Evolutionary conservation across 169 alveolate genomes (phyloP).

Genomic region (Cryptosporidium tyzzeri): DNA sequence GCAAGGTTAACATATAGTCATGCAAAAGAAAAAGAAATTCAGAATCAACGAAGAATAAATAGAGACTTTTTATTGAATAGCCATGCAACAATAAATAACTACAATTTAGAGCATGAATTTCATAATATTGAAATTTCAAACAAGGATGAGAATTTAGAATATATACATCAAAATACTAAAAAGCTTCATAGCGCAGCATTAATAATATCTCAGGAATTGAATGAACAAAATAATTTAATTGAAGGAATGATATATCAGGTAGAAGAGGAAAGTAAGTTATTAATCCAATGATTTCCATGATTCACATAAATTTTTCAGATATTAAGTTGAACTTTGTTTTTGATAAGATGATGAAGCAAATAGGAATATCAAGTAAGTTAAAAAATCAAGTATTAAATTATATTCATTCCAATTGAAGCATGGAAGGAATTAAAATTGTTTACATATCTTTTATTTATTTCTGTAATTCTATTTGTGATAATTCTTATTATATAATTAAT

Average conservation of each 20-base stretch:
- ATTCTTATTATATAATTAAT: slow-evolving; percentile 27
- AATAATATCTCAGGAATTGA: slow-evolving; percentile 58
- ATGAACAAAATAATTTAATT: slow-evolving; percentile 64
- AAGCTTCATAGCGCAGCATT: slow-evolving; percentile 48
- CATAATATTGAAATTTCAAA: slow-evolving; percentile 6
- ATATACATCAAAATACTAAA: slow-evolving; percentile 31
- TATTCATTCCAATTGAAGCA: slow-evolving; percentile 8
- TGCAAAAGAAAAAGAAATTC: slow-evolving; percentile 13
- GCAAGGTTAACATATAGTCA: neutral
- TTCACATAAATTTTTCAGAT: neutral
- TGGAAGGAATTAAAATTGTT: slow-evolving; percentile 66
- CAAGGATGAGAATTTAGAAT: slow-evolving; percentile 17
- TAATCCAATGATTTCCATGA: neutral
- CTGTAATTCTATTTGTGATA: slow-evolving; percentile 2
- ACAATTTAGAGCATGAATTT: neutral
- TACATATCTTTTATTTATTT: slow-evolving; percentile 14
- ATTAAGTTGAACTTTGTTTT: slow-evolving; percentile 15
- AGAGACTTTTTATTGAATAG: slow-evolving; percentile 12
- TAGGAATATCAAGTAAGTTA: slow-evolving; percentile 72
- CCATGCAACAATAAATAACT: neutral
- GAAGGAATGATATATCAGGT: slow-evolving; percentile 7
- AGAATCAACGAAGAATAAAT: slow-evolving; percentile 21
- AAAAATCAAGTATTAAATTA: neutral
- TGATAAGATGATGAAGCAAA: slow-evolving; percentile 17
- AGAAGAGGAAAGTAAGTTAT: slow-evolving; percentile 54